Base-by-base conservation (phyloP, 192 early-diverging fungal genomes). In the Linnemannia zychae region DNA sequence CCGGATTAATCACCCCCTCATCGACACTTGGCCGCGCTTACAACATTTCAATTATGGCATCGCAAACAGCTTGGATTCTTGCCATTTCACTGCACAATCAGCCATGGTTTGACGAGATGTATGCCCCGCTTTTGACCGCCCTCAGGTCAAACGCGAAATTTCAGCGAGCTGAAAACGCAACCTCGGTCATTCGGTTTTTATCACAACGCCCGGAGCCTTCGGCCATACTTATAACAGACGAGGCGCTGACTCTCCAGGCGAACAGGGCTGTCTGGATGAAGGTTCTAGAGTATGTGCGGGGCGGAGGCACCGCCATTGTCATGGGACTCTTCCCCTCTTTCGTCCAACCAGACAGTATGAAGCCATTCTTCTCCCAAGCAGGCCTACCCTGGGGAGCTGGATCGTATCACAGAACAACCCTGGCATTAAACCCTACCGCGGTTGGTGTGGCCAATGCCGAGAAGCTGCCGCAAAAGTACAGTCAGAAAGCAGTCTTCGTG, bases 81-180 rank as follows among this genome's bases (percentile, higher is more conserved):
- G 77, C 77, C 53, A 78, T 78, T 70, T 78, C 77, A n/a, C 77
- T 78, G 77, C 11, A 78, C 77, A 78, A 78, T 72, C 77, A 78
- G 77, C 77, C 77, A 65, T 78, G 77, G 77, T 78, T 78, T 78
- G 77, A 46, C 70, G 77, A 78, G 53, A 78, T 78, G 77, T 78
- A 78, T 78, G 77, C 77, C 57, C 77, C 77, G 77, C 77, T 78
- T 72, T 78, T 78, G 77, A 72, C 77, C 77, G 77, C 77, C 77
- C 77, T 78, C 70, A 78, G 57, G 69, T 78, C 77, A 72, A 78
- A 78, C 37, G 77, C 77, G 77, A 70, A 78, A 78, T 78, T 72
- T 78, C 77, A 78, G 69, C 77, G 22, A 72, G 77, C 77, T 78
- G 77, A 78, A 78, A 12, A 66, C 70, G 57, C 69, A 48, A 46